These are phyloP conservation scores for Pseudoscleropodium purum DNA, from an alignment of 225 moss, liverwort and hornwort species.

Conservation along the genomic window DNA sequence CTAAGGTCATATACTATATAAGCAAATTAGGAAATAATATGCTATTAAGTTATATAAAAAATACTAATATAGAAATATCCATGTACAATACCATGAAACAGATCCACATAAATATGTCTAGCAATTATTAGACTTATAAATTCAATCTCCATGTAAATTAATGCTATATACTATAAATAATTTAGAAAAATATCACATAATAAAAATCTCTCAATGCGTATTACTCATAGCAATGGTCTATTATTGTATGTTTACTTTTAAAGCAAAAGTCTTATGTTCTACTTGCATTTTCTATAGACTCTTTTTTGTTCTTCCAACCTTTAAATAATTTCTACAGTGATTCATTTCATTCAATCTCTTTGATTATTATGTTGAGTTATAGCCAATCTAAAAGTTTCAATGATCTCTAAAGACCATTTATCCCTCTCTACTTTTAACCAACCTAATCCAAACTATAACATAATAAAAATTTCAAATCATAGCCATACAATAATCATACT, in stretches of 20 bases:
- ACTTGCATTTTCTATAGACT: not conserved
- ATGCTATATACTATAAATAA: not conserved
- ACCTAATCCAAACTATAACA: not conserved
- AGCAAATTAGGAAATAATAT: not conserved
- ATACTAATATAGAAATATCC: not conserved
- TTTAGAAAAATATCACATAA: accelerated
- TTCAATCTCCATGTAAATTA: not conserved
- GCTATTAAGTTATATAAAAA: not conserved
- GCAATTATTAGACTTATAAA: not conserved
- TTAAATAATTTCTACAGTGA: not conserved
- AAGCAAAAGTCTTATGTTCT: not conserved
- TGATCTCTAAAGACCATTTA: not conserved
- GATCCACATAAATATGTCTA: not conserved
- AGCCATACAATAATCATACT: not conserved
- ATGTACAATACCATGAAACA: accelerated
- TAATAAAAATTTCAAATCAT: not conserved
- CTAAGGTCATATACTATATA: not conserved
- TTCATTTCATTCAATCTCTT: not conserved
- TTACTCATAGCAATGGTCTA: not conserved
- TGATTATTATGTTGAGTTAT: not conserved
- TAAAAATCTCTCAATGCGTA: not conserved
- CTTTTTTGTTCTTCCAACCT: accelerated
- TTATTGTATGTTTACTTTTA: not conserved
- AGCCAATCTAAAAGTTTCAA: not conserved
- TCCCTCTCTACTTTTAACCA: not conserved